phyloP scores from a whole-genome alignment of 2,329 filamentous ascomycete species.

The Colletotrichum gloeosporioides region DNA sequence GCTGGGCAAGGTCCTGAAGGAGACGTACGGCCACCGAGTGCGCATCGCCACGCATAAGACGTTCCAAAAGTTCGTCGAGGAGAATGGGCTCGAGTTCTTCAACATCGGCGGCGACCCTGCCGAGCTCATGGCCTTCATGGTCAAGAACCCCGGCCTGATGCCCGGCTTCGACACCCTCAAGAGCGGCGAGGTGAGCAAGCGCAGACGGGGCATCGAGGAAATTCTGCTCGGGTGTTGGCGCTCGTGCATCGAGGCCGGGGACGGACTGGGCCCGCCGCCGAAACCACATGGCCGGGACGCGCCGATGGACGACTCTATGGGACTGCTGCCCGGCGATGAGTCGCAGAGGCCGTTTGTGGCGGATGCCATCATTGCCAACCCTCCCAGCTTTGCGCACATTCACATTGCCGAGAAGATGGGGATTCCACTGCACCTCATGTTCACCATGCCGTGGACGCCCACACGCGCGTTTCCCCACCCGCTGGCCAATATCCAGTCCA shows the following conservation, averaged over 20 bases:
- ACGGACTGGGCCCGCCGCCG: conserved; percentile 61
- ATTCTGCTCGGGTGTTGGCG: conserved; percentile 88
- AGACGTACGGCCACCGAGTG: conserved; percentile 72
- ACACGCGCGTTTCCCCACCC: conserved; percentile 88
- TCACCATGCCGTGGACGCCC: conserved; percentile 93
- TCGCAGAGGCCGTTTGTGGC: conserved; percentile 74
- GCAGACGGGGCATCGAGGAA: conserved; percentile 76
- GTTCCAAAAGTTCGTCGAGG: conserved; percentile 72
- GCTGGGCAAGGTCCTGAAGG: conserved; percentile 68
- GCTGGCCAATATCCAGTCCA: conserved; percentile 79
- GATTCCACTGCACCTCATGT: conserved; percentile 84
- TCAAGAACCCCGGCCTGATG: conserved; percentile 86
- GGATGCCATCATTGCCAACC: conserved; percentile 81
- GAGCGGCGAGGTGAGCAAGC: conserved; percentile 77
- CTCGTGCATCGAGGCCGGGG: conserved; percentile 80
- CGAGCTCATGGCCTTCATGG: conserved; percentile 88
- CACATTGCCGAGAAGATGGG: conserved; percentile 79
- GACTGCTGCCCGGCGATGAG: conserved; percentile 44
- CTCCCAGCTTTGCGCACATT: conserved; percentile 77
- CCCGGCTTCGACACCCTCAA: conserved; percentile 79
- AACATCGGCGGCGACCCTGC: conserved; percentile 78
- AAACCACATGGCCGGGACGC: conserved; percentile 53
- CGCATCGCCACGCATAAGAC: conserved; percentile 75
- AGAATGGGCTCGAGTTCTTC: conserved; percentile 78
- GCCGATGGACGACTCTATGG: conserved; percentile 52